Evolutionary conservation across 2,329 filamentous ascomycete species (phyloP), one percentile per base, ranked within the genome.

Genomic region (Trichoderma citrinoviride): DNA sequence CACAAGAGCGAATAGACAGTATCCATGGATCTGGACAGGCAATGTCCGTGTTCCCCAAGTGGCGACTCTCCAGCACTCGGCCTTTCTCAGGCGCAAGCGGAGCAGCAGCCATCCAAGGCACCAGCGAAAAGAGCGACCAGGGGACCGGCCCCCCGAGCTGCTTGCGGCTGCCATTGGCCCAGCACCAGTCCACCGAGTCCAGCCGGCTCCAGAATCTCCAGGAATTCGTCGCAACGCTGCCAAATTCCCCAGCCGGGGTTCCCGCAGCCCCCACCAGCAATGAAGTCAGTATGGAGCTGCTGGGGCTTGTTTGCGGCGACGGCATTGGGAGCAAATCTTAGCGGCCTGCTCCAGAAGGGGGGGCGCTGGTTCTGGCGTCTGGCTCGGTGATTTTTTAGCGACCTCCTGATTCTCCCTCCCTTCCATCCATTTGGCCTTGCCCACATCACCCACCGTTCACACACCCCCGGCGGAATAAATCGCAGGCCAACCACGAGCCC

Each of bases 211-310:
- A 58, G 62, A 65, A 65, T 65, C 62, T 65, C 62, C 62, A 65
- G 55, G 61, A 57, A 57, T 64, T 49, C 37, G 21, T 57, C 44
- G 46, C 29, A 52, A 37, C 33, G 63, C 49, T 57, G 46, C 43
- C 3, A 37, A 12, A 60, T 57, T 63, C 56, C 64, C 66, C 53
- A 61, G 46, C 54, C 67, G 65, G 61, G 61, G 61, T 65, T 66
- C 65, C 67, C 67, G 57, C 67, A 63, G 61, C 41, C 61, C 14
- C 61, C 61, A 63, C 61, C 21, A 27, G 29, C 47, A 56, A 62
- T 65, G 64, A 64, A 55, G 66, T 61, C 66, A 65, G 61, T 47
- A 41, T 63, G 61, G 61, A 63, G 57, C 33, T 60, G 50, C 61
- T 41, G 44, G 50, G 33, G 47, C 40, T 62, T 57, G 64, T 62